Percentiles rank a stretch among this genome's conserved stretches.
phyloP scores from a whole-genome alignment of 2,329 filamentous ascomycete species.

The Diplodia seriata region DNA sequence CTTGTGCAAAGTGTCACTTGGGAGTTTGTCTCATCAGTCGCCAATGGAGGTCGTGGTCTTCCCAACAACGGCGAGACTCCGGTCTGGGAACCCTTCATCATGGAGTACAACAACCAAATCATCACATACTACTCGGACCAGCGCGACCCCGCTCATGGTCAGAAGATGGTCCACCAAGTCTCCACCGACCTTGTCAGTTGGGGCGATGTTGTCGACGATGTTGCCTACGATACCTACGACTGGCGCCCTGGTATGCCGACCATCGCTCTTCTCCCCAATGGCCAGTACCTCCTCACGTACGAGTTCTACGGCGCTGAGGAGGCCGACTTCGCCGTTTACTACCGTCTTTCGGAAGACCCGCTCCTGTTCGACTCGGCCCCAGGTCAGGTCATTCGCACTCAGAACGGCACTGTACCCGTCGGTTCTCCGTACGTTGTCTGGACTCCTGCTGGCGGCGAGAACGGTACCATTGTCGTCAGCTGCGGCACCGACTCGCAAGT shows the following conservation, averaged over 20 bases:
- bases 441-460: constrained; percentile 52
- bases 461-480: constrained; percentile 60
- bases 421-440: constrained; percentile 61
- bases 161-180: constrained; percentile 72
- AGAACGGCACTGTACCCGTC: constrained; percentile 54
- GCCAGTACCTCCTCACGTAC: constrained; percentile 69
- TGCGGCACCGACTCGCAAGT: constrained; percentile 51
- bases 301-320: constrained; percentile 63
- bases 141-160: constrained; percentile 66
- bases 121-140: constrained; percentile 77
- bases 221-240: constrained; percentile 66
- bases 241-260: constrained; percentile 73
- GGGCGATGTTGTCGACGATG: constrained; percentile 67
- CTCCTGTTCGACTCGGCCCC: constrained; percentile 54
- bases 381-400: constrained; percentile 52
- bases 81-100: constrained; percentile 76
- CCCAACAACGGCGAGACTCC: constrained; percentile 71
- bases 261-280: constrained; percentile 64
- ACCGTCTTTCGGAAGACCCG: constrained; percentile 57
- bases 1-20: constrained; percentile 55
- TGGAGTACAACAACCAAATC: constrained; percentile 64
- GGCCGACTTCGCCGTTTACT: constrained; percentile 60
- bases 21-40: constrained; percentile 72
- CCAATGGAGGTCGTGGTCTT: constrained; percentile 66
- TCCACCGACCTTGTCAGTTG: constrained; percentile 66